phyloP scores from a whole-genome alignment of 495 filamentous ascomycete genomes.

The Aspergillus cristatus region DNA sequence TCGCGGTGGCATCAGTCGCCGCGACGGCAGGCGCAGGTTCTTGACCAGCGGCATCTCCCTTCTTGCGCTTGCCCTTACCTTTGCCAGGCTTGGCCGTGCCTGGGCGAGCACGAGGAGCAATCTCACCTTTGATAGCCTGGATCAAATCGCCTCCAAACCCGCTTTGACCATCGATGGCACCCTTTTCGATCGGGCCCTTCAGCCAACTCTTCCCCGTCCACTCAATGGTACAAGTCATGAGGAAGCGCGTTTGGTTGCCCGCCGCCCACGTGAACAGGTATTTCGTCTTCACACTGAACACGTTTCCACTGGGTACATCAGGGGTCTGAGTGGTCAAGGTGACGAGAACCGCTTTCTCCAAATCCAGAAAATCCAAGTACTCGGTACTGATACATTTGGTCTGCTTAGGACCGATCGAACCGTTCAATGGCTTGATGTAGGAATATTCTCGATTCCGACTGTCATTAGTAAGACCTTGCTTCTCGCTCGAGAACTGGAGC shows the following conservation, averaged over 20 bases:
- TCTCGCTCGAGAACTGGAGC: constrained; percentile 70
- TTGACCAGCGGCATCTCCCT: constrained; percentile 31
- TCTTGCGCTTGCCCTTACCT: constrained; percentile 45
- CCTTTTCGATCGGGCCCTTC: constrained; percentile 94
- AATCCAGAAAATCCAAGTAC: constrained; percentile 68
- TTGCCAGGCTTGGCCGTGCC: constrained; percentile 19
- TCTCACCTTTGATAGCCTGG: constrained; percentile 59
- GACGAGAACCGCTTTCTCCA: constrained; percentile 78
- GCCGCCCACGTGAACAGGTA: constrained; percentile 92
- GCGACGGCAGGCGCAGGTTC: constrained; percentile 28
- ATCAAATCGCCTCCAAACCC: constrained; percentile 71
- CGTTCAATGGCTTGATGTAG: constrained; percentile 87
- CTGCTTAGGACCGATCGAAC: constrained; percentile 80
- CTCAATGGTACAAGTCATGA: constrained; percentile 82
- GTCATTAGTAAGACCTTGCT: constrained; percentile 63
- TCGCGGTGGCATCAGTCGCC: constrained; percentile 29
- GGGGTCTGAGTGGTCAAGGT: constrained; percentile 78
- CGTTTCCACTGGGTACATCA: constrained; percentile 89
- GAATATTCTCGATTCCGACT: constrained; percentile 65
- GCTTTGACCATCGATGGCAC: constrained; percentile 81
- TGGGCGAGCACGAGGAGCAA: constrained; percentile 53
- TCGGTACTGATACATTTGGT: constrained; percentile 92
- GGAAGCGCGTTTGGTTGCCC: constrained; percentile 69
- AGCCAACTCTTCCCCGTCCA: constrained; percentile 98
- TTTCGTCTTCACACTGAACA: constrained; percentile 84